Percentiles rank a stretch among this genome's conserved stretches.
These are phyloP conservation scores for Fusarium gaditjirri DNA, from an alignment of 2,329 filamentous ascomycete species.

Conservation along the genomic window DNA sequence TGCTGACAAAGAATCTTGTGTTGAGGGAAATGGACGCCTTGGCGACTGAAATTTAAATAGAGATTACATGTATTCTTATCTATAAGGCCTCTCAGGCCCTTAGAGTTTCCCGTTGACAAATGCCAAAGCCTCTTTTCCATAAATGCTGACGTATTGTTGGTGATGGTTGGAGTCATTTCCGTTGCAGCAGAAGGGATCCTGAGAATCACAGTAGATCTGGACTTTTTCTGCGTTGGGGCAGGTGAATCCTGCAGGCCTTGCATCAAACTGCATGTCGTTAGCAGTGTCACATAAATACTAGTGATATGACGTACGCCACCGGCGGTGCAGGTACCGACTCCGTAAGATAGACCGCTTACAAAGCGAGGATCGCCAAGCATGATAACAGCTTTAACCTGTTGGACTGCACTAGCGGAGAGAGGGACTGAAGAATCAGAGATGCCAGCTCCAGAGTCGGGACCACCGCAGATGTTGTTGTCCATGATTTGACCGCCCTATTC, in stretches of 20 bases:
- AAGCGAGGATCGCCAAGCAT: slow-evolving; percentile 73
- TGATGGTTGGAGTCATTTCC: slow-evolving; percentile 69
- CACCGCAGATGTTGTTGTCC: slow-evolving; percentile 72
- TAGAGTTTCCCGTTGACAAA: slow-evolving; percentile 63
- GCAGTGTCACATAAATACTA: fast-evolving
- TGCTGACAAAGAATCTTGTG: neutral
- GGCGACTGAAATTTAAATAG: fast-evolving
- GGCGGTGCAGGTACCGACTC: slow-evolving; percentile 68
- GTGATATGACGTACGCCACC: slow-evolving; percentile 60
- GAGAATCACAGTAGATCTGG: slow-evolving; percentile 71
- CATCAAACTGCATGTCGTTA: slow-evolving; percentile 62
- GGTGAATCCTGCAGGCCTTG: slow-evolving; percentile 65
- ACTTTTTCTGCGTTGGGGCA: slow-evolving; percentile 66
- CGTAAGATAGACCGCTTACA: slow-evolving; percentile 64
- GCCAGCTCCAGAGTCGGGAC: slow-evolving; percentile 59
- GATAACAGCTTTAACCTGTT: slow-evolving; percentile 70
- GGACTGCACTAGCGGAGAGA: slow-evolving; percentile 59
- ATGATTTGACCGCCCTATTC: slow-evolving; percentile 70
- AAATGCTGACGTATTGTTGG: slow-evolving; percentile 71
- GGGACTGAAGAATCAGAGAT: slow-evolving; percentile 56
- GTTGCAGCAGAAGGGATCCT: slow-evolving; percentile 74
- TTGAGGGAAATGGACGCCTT: neutral
- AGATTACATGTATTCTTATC: neutral
- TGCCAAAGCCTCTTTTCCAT: slow-evolving; percentile 66
- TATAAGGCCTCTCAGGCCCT: fast-evolving